These are phyloP conservation scores for Solanum medicagineum DNA, from an alignment of 257 asterid species.

Conservation along the genomic window DNA sequence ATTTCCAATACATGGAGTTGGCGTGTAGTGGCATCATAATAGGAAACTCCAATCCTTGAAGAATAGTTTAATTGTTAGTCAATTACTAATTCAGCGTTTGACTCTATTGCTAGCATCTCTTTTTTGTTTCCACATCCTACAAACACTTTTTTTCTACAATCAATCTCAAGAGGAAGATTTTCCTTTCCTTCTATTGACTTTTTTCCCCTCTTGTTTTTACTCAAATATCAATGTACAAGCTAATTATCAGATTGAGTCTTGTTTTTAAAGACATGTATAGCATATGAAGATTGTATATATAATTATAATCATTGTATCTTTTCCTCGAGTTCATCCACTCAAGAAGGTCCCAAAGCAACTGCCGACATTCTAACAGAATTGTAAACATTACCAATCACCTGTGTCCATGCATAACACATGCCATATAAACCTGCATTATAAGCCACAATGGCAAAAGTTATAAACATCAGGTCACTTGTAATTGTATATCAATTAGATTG, in stretches of 20 bases:
- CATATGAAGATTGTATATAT: background rate
- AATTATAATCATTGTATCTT: background rate
- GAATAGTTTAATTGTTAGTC: background rate
- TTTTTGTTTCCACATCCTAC: background rate
- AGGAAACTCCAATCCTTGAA: slow-evolving; percentile 85
- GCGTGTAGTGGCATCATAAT: slow-evolving; percentile 60
- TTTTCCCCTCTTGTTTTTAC: background rate
- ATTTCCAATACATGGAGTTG: slow-evolving; percentile 81
- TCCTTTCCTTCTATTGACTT: background rate
- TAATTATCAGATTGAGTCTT: background rate
- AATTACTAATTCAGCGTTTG: background rate
- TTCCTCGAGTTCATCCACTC: background rate
- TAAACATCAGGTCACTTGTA: background rate
- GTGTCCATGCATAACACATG: slow-evolving; percentile 71
- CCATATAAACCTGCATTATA: slow-evolving; percentile 75
- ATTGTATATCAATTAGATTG: background rate
- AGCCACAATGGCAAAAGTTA: slow-evolving; percentile 1
- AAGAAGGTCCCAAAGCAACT: background rate
- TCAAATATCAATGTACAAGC: background rate
- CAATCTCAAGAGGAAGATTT: background rate
- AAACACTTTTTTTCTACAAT: background rate
- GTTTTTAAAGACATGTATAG: background rate
- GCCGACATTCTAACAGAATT: background rate
- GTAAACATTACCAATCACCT: slow-evolving; percentile 31
- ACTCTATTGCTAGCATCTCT: background rate